A percentile compares a stretch with the other conserved stretches of the same genome.
These are phyloP conservation scores for Arabis alpina DNA, from an alignment of 345 rosid species.

Conservation along the genomic window DNA sequence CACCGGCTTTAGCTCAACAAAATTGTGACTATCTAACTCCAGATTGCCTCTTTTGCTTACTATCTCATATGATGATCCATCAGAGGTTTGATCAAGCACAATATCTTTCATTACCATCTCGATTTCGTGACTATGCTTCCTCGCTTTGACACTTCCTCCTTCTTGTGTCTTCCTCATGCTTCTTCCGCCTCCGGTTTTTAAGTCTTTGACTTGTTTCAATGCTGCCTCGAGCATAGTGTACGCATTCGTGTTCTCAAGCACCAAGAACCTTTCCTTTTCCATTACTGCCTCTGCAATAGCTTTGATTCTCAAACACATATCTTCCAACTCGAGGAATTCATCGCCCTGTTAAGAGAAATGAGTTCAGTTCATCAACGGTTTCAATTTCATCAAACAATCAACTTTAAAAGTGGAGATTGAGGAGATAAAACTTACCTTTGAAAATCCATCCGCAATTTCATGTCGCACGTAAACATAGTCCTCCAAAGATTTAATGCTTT, in stretches of 20 bases:
- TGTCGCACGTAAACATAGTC: conserved; percentile 45
- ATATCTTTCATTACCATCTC: conserved; percentile 85
- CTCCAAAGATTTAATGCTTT: conserved; percentile 67
- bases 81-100: conserved; percentile 88
- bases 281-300: conserved; percentile 59
- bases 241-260: conserved; percentile 55
- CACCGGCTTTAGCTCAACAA: conserved; percentile 59
- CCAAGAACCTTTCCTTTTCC: conserved; percentile 62
- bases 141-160: conserved; percentile 38
- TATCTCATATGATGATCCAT: conserved; percentile 71
- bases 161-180: conserved; percentile 46
- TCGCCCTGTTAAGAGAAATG: conserved; percentile 51
- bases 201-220: conserved; percentile 56
- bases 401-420: not conserved
- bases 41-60: conserved; percentile 59
- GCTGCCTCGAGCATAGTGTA: conserved; percentile 64
- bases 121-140: conserved; percentile 52
- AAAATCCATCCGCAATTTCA: conserved; percentile 36
- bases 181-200: conserved; percentile 48
- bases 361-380: conserved; percentile 26
- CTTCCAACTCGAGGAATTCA: conserved; percentile 41
- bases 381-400: conserved; percentile 11
- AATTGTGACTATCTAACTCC: conserved; percentile 55
- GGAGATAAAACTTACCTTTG: conserved; percentile 52
- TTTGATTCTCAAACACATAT: conserved; percentile 63